Percentiles rank a stretch among this genome's conserved stretches.
phyloP scores from a whole-genome alignment of 495 filamentous ascomycete genomes.

The Penicillium crystallinum region DNA sequence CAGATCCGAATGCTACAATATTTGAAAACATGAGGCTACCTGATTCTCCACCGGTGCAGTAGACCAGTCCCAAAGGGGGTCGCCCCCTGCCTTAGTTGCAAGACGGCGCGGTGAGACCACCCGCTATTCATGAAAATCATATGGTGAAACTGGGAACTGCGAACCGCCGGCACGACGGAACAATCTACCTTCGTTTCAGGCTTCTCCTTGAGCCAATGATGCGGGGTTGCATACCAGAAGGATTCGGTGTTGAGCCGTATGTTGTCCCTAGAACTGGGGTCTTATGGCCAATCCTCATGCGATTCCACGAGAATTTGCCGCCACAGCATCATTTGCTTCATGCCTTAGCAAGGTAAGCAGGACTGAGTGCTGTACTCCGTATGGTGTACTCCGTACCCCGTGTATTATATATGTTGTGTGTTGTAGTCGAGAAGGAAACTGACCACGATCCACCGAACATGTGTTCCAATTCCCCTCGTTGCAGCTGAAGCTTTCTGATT shows the following conservation, averaged over 20 bases:
- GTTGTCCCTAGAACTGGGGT: too few species aligned
- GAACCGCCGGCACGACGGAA: constrained; percentile 6
- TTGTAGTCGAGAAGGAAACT: background rate
- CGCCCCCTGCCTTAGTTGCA: constrained; percentile 18
- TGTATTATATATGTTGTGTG: too few species aligned
- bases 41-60: constrained; percentile 3
- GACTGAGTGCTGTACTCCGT: too few species aligned
- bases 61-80: constrained; percentile 4
- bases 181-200: background rate
- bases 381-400: background rate
- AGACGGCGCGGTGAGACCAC: constrained; percentile 5
- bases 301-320: too few species aligned
- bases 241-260: too few species aligned
- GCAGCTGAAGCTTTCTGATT: background rate
- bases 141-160: constrained; percentile 15
- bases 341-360: background rate
- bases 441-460: constrained; percentile 3
- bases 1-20: too few species aligned
- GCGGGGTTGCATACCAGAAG: background rate
- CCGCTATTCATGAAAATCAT: constrained; percentile 7
- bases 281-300: too few species aligned
- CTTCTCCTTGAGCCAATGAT: background rate
- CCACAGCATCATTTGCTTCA: too few species aligned
- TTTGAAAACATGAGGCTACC: background rate
- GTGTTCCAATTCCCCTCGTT: background rate